Conservation (phyloP, 129 eudicot genomes). For the Smallanthus sonchifolius region DNA sequence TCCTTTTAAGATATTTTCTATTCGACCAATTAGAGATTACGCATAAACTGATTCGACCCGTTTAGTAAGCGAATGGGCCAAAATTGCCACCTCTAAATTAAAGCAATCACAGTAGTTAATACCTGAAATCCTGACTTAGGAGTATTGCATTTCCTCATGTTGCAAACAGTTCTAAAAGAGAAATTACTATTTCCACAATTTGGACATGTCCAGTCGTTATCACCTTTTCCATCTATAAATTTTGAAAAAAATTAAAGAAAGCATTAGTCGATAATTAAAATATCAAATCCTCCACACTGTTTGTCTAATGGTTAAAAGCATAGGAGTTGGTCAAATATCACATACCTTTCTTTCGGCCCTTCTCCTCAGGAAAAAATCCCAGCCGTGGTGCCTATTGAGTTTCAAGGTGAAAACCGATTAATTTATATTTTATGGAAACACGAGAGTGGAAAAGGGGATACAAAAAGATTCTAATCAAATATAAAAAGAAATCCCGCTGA, state of each 20-base stretch:
- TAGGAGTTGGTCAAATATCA: background rate
- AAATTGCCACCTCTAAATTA: background rate
- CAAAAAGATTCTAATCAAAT: background rate
- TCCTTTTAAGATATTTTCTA: background rate
- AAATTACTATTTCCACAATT: constrained; percentile 92
- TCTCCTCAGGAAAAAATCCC: constrained; percentile 70
- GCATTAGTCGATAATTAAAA: background rate
- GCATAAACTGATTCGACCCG: background rate
- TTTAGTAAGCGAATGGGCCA: background rate
- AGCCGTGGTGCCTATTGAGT: constrained; percentile 66
- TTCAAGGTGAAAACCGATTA: background rate
- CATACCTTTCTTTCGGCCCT: constrained; percentile 46
- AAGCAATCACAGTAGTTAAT: background rate
- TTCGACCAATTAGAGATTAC: background rate
- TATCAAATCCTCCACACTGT: background rate
- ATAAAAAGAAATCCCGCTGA: background rate
- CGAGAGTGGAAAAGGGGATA: background rate
- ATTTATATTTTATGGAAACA: background rate
- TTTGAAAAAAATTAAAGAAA: background rate
- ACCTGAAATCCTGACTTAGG: constrained; percentile 95
- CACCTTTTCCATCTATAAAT: constrained; percentile 67
- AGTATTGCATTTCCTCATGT: constrained; percentile 94
- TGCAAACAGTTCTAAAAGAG: constrained; percentile 86
- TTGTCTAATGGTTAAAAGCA: background rate
- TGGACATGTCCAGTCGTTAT: constrained; percentile 89